Evolutionary conservation across 768 basidiomycete species (phyloP), one percentile per base, ranked within the genome.

Genomic region (Tricholoma sp.): DNA sequence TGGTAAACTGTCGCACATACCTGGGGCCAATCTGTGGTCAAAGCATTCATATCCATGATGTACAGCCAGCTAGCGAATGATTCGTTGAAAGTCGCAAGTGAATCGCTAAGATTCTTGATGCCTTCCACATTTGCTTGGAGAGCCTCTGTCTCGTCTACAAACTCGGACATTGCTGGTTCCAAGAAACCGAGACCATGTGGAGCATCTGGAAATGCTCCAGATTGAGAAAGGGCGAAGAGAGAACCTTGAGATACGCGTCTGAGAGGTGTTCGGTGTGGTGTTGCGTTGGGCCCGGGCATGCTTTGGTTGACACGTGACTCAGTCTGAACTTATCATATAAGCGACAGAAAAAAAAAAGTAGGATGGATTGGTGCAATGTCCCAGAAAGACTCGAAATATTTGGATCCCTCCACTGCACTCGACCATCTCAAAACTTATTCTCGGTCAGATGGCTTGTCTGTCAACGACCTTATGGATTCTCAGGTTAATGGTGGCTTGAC

Each of bases 1-100:
- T 12, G 32, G 2, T 12, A 49, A 5, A 39, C 22, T 31, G 31
- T 32, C 27, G 16, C 63, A 59, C 78, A 57, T 59, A 87, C 92
- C 79, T 94, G 88, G 0, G 83, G 84, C 93, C 93, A 97, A 67
- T 97, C 94, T 0, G 86, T 86, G n/a, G 93, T 94, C 56, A 96
- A 80, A 2, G 92, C 85, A 67, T 95, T 94, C 92, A 98, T 96
- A 67, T 91, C 88, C 84, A 95, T 86, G 21, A 87, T 84, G 68
- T 94, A 95, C 10, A 96, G 72, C 82, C 86, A 95, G 67, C 90
- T 92, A 12, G 94, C 89, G 66, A 98, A 96, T 12, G 85, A 84
- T 71, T 98, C 94, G 68, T 97, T 97, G 77, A 96, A 96, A 4
- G 83, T 85, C 12, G 83, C 81, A 53, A 98, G 78, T 18, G 90